Evolutionary conservation across 2,329 filamentous ascomycete genomes (phyloP), one percentile per base, ranked within the genome.

Genomic region (Nemania bipapillata): DNA sequence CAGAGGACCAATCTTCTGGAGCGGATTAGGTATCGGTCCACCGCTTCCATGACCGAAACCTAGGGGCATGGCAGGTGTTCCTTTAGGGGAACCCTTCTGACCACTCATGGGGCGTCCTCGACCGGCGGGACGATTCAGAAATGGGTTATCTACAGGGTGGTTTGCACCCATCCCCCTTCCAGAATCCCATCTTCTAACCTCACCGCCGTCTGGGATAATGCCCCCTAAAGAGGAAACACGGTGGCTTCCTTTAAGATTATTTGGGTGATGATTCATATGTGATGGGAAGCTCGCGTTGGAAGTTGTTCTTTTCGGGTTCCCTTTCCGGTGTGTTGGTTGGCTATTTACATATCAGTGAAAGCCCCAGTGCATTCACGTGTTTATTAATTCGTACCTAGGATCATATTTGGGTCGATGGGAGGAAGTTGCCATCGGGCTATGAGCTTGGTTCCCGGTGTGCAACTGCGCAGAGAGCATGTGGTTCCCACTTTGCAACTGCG

Each of bases 171-270:
- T n/a, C 20, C 0, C 5, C 9, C 17, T 49, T 24, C 26, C 49
- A 9, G 68, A 20, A 28, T 59, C 52, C 70, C 70, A 71, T 60
- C 47, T 65, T 24, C 28, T 68, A 4, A 67, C 50, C 56, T 66
- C 32, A 1, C 32, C 65, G 12, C 74, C 74, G 5, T 72, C 70
- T 1, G 73, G 74, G 12, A 71, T 20, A 42, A 75, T 12, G 1
- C 63, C 72, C 11, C 74, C 73, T 6, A 74, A 70, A 3, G 68
- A 37, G 32, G 63, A 32, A 22, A 66, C 40, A 20, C 40, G 50
- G n/a, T n/a, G 45, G 9, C 11, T 9, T 8, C 11, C n/a, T 8
- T 32, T 47, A 2, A 11, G 6, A 50, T 22, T 9, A 45, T 7
- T 20, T 17, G 52, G 17, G 12, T 24, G 49, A 28, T 24, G 22